phyloP scores from a whole-genome alignment of 371 early-diverging fungal genomes.

The Blakeslea trispora region DNA sequence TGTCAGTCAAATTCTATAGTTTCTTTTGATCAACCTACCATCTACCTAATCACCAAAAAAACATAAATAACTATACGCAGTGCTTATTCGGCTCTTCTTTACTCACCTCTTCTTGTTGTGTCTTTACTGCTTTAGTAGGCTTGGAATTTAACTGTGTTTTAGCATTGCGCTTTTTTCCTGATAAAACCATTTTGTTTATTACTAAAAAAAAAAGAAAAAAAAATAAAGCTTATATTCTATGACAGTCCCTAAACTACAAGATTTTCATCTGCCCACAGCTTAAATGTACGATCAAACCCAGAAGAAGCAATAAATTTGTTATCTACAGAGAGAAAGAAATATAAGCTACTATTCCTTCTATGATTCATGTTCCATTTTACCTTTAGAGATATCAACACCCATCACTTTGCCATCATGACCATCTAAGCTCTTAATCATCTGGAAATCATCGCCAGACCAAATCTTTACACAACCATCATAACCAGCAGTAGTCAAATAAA shows the following conservation, averaged over 20 bases:
- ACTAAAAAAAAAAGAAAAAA: too few species aligned
- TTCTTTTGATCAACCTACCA: too few species aligned
- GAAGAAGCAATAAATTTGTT: slow-evolving; percentile 82
- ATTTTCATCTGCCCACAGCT: slow-evolving; percentile 79
- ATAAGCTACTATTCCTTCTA: too few species aligned
- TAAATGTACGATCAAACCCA: slow-evolving; percentile 94
- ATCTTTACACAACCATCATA: slow-evolving; percentile 93
- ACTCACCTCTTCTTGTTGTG: background rate
- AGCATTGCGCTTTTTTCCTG: slow-evolving; percentile 18
- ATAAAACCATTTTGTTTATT: too few species aligned
- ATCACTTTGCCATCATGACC: slow-evolving; percentile 93
- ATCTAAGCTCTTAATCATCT: slow-evolving; percentile 80
- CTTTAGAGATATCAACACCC: slow-evolving; percentile 80
- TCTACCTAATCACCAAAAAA: too few species aligned
- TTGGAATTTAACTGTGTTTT: slow-evolving; percentile 2
- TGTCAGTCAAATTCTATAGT: too few species aligned
- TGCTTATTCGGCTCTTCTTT: background rate
- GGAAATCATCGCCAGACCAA: slow-evolving; percentile 94
- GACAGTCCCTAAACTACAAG: slow-evolving; percentile 37
- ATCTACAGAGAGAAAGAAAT: slow-evolving; percentile 56
- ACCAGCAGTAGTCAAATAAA: slow-evolving; percentile 69
- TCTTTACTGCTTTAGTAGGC: slow-evolving; percentile 1
- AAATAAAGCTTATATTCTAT: background rate
- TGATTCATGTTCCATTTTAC: too few species aligned
- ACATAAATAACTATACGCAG: too few species aligned